phyloP scores from a whole-genome alignment of 129 eudicot species.

The Chrysanthemum makinoi region DNA sequence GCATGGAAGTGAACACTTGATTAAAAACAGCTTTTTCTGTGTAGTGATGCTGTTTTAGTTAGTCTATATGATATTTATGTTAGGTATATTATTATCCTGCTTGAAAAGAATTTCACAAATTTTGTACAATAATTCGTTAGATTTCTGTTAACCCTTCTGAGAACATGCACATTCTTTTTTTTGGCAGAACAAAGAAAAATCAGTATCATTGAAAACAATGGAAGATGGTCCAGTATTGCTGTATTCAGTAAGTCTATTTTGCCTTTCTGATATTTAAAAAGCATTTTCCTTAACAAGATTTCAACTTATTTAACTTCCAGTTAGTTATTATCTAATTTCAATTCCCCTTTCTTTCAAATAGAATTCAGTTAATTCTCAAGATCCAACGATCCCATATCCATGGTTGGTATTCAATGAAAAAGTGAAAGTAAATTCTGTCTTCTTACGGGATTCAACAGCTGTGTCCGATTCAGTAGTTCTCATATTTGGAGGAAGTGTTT shows the following conservation, averaged over 20 bases:
- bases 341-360: conserved; percentile 20
- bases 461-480: conserved; percentile 90
- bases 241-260: conserved; percentile 56
- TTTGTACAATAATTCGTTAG: too few species aligned
- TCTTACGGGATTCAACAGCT: conserved; percentile 90
- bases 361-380: conserved; percentile 93
- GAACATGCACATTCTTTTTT: conserved; percentile 5
- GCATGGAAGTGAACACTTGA: too few species aligned
- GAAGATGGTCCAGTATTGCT: conserved; percentile 95
- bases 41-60: too few species aligned
- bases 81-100: not conserved
- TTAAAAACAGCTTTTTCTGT: too few species aligned
- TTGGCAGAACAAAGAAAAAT: conserved; percentile 83
- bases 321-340: conserved; percentile 2
- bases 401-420: conserved; percentile 96
- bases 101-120: not conserved
- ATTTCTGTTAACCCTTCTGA: not conserved
- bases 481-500: conserved; percentile 79
- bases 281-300: not conserved
- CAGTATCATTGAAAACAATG: conserved; percentile 85
- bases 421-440: conserved; percentile 84
- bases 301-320: not conserved
- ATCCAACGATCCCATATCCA: conserved; percentile 74
- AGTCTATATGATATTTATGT: conserved; percentile 5
- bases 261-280: conserved; percentile 12